Percentiles rank a stretch among this genome's conserved stretches.
Evolutionary conservation across 2,329 filamentous ascomycete species (phyloP).

Genomic region (Triangularia verruculosa): DNA sequence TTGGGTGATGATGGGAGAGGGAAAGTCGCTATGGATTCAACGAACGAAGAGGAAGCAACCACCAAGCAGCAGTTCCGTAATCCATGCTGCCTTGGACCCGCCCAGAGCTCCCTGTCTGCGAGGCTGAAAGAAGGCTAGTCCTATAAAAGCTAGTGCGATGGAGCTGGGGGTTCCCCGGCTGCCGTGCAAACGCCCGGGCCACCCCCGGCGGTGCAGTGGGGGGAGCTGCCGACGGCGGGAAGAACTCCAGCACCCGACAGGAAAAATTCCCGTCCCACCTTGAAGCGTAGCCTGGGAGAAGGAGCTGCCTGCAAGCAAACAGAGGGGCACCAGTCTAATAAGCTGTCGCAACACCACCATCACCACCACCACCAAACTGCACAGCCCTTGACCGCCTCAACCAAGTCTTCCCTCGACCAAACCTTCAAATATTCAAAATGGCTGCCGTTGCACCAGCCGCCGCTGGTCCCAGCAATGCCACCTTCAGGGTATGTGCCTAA

Average conservation of each 20-base stretch:
- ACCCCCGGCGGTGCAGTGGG: conserved; percentile 3
- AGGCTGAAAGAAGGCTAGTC: conserved; percentile 26
- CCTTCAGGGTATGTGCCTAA: conserved; percentile 51
- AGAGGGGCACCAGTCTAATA: conserved; percentile 10
- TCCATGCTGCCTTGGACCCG: conserved; percentile 30
- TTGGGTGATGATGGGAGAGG: conserved; percentile 10
- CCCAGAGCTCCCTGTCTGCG: conserved; percentile 26
- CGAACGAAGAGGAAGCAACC: conserved; percentile 18
- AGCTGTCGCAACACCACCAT: conserved; percentile 12
- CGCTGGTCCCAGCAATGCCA: conserved; percentile 47
- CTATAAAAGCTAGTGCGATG: conserved; percentile 18
- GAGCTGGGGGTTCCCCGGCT: conserved; percentile 8
- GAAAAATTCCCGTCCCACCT: conserved; percentile 28
- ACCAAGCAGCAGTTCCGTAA: conserved; percentile 28
- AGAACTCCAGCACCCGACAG: conserved; percentile 27
- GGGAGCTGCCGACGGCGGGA: conserved; percentile 15
- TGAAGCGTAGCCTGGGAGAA: conserved; percentile 19
- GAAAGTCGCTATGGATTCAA: conserved; percentile 9
- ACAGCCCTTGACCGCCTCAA: conserved; percentile 9
- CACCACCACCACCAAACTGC: conserved; percentile 3
- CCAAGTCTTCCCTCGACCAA: neutral
- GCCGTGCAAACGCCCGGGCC: conserved; percentile 12
- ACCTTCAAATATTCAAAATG: conserved; percentile 32
- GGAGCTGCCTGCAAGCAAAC: conserved; percentile 27
- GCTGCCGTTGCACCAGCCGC: conserved; percentile 43